Evolutionary conservation across 768 basidiomycete species (phyloP), one percentile per base, ranked within the genome.

Genomic region (Phanerochaete sordida): DNA sequence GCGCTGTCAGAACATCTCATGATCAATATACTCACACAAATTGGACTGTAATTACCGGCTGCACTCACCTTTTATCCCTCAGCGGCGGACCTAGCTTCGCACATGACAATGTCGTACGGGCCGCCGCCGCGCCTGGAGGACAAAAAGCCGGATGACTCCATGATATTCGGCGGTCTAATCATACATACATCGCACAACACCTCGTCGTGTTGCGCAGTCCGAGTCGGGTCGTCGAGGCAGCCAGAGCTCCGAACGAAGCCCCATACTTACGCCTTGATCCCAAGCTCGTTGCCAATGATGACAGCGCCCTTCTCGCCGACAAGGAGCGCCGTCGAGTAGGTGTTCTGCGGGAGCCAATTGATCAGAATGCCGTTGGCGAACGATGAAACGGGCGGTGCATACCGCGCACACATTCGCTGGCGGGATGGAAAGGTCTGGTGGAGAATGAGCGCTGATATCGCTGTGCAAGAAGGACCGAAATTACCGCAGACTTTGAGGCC

Each of bases 391-490:
- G 30, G 13, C 21, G 3, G 23, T 3, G 56, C 67, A 52, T 47
- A 77, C 72, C 43, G 75, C 65, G 37, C 63, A 67, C 51, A 80
- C 71, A 50, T 79, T 79, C 9, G 67, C 60, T 1, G 79, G 77
- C 12, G 66, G 65, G 51, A 79, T 73, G 2, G 79, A 78, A 30
- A 79, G 44, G 55, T 79, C 77, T 64, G 65, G 80, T 21, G 86
- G 76, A 4, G 13, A 37, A 31, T 23, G 28, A 49, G 24, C 47
- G 19, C 13, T 23, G 57, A 23, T 16, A 3, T 11, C 12, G 30
- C 48, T 26, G 1, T 6, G 3, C 11, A 33, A 15, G 15, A 15
- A n/a, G 27, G 13, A 13, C 1, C 21, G 11, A 3, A 57, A 64
- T 9, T 26, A 68, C 62, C 67, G 12, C 43, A 56, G 27, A 66